Evolutionary conservation across 495 filamentous ascomycete species (phyloP).

Genomic region (Pyrenula massariospora): DNA sequence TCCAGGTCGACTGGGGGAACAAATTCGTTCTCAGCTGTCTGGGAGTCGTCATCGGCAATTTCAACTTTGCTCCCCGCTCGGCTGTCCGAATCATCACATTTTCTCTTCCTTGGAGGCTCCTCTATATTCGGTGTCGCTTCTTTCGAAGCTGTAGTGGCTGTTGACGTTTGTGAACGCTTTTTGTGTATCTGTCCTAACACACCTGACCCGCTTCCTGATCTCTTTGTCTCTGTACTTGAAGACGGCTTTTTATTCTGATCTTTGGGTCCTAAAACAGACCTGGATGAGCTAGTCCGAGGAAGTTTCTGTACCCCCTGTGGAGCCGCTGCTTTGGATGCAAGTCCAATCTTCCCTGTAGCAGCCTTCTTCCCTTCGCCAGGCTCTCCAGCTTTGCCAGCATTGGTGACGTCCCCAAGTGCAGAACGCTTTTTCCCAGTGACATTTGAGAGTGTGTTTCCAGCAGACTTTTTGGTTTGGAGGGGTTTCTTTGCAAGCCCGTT

Average conservation of each 20-base stretch:
- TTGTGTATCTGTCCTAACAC: constrained; percentile 42
- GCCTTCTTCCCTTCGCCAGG: constrained; percentile 59
- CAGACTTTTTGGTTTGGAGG: constrained; percentile 62
- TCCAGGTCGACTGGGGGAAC: constrained; percentile 59
- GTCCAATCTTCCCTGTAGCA: constrained; percentile 40
- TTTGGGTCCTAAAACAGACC: constrained; percentile 51
- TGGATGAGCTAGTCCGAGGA: constrained; percentile 49
- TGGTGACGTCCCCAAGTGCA: constrained; percentile 88
- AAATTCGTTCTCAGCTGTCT: constrained; percentile 21
- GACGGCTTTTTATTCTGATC: constrained; percentile 47
- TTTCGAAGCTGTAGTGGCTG: constrained; percentile 40
- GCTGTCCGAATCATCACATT: constrained; percentile 27
- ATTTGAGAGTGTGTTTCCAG: constrained; percentile 35
- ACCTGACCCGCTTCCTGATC: constrained; percentile 61
- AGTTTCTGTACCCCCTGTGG: constrained; percentile 68
- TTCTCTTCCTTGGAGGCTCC: constrained; percentile 41
- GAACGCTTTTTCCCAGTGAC: constrained; percentile 52
- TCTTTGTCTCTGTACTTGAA: constrained; percentile 46
- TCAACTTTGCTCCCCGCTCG: constrained; percentile 29
- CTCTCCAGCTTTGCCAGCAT: constrained; percentile 67
- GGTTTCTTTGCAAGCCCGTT: constrained; percentile 53
- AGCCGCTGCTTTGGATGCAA: constrained; percentile 67
- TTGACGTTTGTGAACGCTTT: constrained; percentile 48
- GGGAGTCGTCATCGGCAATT: constrained; percentile 15
- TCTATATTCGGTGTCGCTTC: constrained; percentile 50